These are phyloP conservation scores for Lotmaria passim DNA, from an alignment of 208 protist genomes.

Conservation along the genomic window DNA sequence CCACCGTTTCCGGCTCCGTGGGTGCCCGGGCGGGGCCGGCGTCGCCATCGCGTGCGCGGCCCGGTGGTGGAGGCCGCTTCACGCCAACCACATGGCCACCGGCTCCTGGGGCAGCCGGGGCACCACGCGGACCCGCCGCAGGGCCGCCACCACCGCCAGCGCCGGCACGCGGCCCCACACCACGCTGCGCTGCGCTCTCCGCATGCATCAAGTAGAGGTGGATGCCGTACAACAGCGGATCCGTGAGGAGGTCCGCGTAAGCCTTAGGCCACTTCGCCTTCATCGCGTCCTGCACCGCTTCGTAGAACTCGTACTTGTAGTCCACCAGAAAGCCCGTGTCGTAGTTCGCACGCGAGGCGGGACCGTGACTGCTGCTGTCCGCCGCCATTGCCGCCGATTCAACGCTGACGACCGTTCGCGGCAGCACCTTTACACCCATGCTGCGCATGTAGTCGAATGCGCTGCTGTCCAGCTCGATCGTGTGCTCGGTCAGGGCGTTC, in stretches of 20 bases:
- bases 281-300: constrained; percentile 22
- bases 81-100: not conserved
- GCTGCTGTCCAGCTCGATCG: constrained; percentile 14
- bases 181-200: constrained; percentile 19
- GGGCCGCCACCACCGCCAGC: not conserved
- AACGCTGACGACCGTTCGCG: not conserved
- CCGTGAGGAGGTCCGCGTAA: constrained; percentile 19
- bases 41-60: not conserved
- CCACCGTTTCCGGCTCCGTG: constrained; percentile 10
- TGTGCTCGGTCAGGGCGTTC: constrained; percentile 25
- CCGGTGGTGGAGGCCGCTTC: constrained; percentile 11
- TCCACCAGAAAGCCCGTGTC: constrained; percentile 6
- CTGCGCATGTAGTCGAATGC: constrained; percentile 12
- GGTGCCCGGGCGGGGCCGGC: not conserved
- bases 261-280: constrained; percentile 9
- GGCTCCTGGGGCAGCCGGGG: not conserved
- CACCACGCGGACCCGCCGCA: not conserved
- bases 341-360: constrained; percentile 12
- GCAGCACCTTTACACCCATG: constrained; percentile 10
- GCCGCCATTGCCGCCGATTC: not conserved
- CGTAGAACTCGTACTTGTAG: constrained; percentile 28
- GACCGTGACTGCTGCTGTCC: not conserved
- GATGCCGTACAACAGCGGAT: constrained; percentile 33
- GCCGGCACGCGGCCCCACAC: constrained; percentile 3
- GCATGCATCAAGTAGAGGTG: constrained; percentile 37